These are phyloP conservation scores for Grifola frondosa DNA, from an alignment of 1,284 basidiomycete genomes.

Conservation along the genomic window DNA sequence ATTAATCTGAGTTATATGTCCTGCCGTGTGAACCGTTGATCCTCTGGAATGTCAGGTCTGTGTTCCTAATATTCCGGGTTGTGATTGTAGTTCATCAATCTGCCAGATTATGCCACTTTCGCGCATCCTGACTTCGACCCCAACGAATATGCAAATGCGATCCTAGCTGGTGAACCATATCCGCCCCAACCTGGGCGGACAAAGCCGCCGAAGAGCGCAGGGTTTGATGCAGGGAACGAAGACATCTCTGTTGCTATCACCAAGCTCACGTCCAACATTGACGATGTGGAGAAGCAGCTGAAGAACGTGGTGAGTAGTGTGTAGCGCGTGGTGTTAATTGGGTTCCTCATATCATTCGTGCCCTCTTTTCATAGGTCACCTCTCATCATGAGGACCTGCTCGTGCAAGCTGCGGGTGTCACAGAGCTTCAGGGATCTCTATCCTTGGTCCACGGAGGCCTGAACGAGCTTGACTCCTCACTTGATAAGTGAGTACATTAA, in stretches of 20 bases:
- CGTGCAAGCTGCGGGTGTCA: constrained; percentile 68
- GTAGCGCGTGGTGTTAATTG: not conserved
- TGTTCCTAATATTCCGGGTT: constrained; percentile 4
- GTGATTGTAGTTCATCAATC: constrained; percentile 9
- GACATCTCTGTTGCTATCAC: constrained; percentile 86
- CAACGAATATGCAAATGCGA: constrained; percentile 85
- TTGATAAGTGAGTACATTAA: constrained; percentile 61
- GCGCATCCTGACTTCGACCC: constrained; percentile 73
- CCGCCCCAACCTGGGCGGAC: constrained; percentile 39
- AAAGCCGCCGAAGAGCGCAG: constrained; percentile 35
- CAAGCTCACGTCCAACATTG: constrained; percentile 80
- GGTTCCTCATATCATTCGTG: not conserved
- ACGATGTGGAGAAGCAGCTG: constrained; percentile 87
- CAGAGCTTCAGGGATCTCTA: constrained; percentile 62
- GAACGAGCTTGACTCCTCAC: constrained; percentile 63
- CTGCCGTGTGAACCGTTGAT: no score
- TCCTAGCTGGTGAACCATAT: constrained; percentile 79
- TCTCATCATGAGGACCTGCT: constrained; percentile 73
- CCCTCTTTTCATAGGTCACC: constrained; percentile 47
- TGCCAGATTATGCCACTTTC: constrained; percentile 70
- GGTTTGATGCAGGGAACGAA: constrained; percentile 68
- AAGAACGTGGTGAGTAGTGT: constrained; percentile 68
- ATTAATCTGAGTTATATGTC: no score
- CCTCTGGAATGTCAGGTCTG: constrained; percentile 26
- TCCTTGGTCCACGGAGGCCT: constrained; percentile 63